Evolutionary conservation across 495 filamentous ascomycete genomes (phyloP), one percentile per base, ranked within the genome.

Genomic region (Filosporella fistucella): DNA sequence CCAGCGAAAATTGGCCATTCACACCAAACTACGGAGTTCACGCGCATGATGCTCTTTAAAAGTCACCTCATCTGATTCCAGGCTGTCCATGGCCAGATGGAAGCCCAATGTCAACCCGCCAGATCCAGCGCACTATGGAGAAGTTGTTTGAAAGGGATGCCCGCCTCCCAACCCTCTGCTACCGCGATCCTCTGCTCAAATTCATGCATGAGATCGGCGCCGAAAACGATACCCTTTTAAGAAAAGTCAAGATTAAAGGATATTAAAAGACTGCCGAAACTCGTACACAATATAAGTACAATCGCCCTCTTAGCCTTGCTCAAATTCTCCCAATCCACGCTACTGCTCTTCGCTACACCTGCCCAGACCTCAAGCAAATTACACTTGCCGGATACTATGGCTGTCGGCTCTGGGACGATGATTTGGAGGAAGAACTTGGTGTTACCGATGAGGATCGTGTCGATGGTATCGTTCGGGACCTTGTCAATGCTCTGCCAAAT

Each of bases 351-450:
- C 12, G 14, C 9, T 4, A 28, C 7, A 24, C 6, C 17, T 42
- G 39, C 29, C 21, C 23, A 3, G 12, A 42, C 3, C 39, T 24
- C 2, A 17, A 34, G 20, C 21, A 22, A 5, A 11, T 45, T 2
- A 30, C 13, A 4, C 3, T 45, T 9, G 13, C 12, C n/a, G 26
- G 34, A 34, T 25, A 14, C 2, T 5, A 20, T 11, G 34, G 25
- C 18, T 13, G 25, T 16, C 6, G 7, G 42, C 42, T 45, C n/a
- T 45, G 29, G 42, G 42, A 45, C 12, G 42, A 45, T 21, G 42
- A 45, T 18, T 16, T 45, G 3, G 18, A 45, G 2, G 13, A n/a
- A 20, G 11, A 2, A 32, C 13, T 33, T 3, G 22, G 16, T 13
- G 11, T 45, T 7, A 45, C 5, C 9, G 26, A 45, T 45, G 25